phyloP scores from a whole-genome alignment of 2,329 filamentous ascomycete genomes.

The Colletotrichum liaoningense region DNA sequence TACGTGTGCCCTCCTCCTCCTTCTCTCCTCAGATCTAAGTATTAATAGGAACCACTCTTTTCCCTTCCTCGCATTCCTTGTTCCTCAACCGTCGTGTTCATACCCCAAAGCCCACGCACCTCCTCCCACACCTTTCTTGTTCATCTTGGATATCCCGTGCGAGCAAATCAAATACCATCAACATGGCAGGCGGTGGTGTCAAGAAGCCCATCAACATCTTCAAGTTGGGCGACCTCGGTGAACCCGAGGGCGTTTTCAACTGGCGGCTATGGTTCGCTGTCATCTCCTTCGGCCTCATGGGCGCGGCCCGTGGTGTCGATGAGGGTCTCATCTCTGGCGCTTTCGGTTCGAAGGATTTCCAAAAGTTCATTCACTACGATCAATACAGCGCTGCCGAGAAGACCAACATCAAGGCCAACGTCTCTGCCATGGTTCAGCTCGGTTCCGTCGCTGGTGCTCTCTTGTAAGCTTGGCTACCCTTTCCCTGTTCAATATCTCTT shows the following conservation, averaged over 20 bases:
- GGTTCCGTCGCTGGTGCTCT: constrained; percentile 79
- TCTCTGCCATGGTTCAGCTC: constrained; percentile 85
- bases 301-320: constrained; percentile 82
- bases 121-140: not conserved
- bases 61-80: not conserved
- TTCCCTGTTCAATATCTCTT: not conserved
- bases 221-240: constrained; percentile 70
- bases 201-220: constrained; percentile 74
- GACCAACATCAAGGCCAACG: constrained; percentile 80
- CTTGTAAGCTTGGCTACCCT: constrained; percentile 48
- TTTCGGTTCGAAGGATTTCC: constrained; percentile 75
- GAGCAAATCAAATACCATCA: constrained; percentile 7
- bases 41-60: constrained; percentile 27
- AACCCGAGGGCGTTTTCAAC: constrained; percentile 79
- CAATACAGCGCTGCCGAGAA: constrained; percentile 63
- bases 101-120: constrained; percentile 4
- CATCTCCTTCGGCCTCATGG: constrained; percentile 78
- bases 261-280: constrained; percentile 84
- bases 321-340: constrained; percentile 82
- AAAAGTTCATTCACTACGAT: constrained; percentile 66
- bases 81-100: constrained; percentile 29
- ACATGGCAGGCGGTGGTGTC: constrained; percentile 50
- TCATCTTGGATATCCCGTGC: constrained; percentile 1
- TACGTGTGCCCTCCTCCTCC: not conserved
- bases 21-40: not conserved